Conservation (phyloP, 768 basidiomycete genomes). For the Rhodotorula babjevae region DNA sequence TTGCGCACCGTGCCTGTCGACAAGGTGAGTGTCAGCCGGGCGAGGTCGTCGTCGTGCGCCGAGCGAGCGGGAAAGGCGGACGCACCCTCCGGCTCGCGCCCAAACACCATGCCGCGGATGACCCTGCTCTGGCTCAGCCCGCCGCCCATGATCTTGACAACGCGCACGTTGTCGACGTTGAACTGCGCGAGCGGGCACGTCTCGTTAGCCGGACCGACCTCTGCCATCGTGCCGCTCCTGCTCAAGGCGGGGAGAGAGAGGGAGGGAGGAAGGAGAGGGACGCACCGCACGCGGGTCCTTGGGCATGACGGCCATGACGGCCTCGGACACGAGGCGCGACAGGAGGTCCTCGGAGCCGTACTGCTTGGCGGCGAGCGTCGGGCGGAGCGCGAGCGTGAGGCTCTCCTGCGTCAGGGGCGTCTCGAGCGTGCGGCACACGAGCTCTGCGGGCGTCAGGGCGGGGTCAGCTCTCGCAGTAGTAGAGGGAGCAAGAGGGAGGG, state of each 20-base stretch:
- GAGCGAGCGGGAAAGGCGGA: too few relatives aligned
- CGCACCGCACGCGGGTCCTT: constrained; percentile 51
- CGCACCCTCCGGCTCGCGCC: constrained; percentile 76
- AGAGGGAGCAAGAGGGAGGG: background rate
- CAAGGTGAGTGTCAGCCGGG: background rate
- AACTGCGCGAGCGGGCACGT: constrained; percentile 55
- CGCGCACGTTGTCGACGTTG: constrained; percentile 96
- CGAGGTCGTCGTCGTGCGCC: background rate
- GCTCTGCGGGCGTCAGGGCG: constrained; percentile 48
- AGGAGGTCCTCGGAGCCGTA: constrained; percentile 86
- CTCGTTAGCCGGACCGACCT: too few relatives aligned
- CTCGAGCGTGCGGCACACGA: constrained; percentile 66
- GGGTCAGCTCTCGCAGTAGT: background rate
- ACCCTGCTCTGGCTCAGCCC: constrained; percentile 77
- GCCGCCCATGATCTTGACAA: constrained; percentile 98
- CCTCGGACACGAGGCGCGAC: constrained; percentile 80
- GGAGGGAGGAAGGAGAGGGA: too few relatives aligned
- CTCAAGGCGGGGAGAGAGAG: too few relatives aligned
- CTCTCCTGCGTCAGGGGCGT: constrained; percentile 65
- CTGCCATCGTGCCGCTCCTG: too few relatives aligned
- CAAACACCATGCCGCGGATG: constrained; percentile 96
- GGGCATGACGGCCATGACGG: constrained; percentile 81
- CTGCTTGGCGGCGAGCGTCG: constrained; percentile 94
- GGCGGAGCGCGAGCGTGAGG: constrained; percentile 72
- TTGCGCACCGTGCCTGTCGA: constrained; percentile 71